Conservation (phyloP, 1,284 basidiomycete genomes). For the Moniliophthora roreri region DNA sequence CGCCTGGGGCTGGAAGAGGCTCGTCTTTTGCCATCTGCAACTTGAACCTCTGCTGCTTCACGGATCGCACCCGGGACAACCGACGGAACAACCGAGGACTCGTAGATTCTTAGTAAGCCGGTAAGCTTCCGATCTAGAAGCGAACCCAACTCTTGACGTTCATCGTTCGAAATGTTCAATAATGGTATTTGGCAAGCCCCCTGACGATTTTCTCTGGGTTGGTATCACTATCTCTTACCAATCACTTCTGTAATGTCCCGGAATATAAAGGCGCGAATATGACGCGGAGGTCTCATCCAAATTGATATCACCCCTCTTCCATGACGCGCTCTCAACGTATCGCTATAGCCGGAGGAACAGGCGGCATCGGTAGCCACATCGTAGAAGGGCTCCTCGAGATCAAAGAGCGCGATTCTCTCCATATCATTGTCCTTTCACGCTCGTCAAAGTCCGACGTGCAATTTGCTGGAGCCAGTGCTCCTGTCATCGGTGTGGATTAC, state of each 20-base stretch:
- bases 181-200: neutral
- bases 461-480: slow-evolving; percentile 1
- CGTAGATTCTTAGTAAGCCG: too few species aligned
- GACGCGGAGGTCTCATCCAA: too few species aligned
- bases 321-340: slow-evolving; percentile 1
- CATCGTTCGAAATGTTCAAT: neutral
- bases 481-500: slow-evolving; percentile 10
- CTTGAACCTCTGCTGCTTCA: too few species aligned
- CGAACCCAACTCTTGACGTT: neutral
- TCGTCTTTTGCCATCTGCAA: slow-evolving; percentile 13
- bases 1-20: slow-evolving; percentile 37
- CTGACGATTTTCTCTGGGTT: neutral
- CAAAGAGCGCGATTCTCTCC: slow-evolving; percentile 1
- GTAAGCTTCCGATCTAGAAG: too few species aligned
- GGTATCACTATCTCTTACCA: too few species aligned
- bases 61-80: too few species aligned
- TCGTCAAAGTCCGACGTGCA: neutral
- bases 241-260: too few species aligned
- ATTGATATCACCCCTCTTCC: too few species aligned
- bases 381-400: slow-evolving; percentile 9
- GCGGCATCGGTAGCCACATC: slow-evolving; percentile 8
- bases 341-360: slow-evolving; percentile 8
- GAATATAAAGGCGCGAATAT: too few species aligned
- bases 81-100: too few species aligned
- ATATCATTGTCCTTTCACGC: slow-evolving; percentile 10